phyloP scores from a whole-genome alignment of 352 stramenopile species.

The Poterioochromonas sp. region DNA sequence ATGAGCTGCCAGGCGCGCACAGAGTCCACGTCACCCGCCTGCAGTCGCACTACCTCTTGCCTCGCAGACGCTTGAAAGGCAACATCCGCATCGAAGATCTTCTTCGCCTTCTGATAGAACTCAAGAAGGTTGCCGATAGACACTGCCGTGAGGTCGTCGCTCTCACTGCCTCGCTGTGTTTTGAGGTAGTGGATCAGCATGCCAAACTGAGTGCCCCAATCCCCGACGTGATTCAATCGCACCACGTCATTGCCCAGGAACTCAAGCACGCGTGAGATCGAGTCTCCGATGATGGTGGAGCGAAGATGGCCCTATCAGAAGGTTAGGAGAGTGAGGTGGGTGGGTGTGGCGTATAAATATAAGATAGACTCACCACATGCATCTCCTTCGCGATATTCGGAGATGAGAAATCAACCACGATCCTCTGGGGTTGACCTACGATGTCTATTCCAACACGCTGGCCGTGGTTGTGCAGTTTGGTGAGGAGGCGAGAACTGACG shows the following conservation, averaged over 20 bases:
- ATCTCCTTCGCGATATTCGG: constrained; percentile 91
- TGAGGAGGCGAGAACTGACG: constrained; percentile 47
- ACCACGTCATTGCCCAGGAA: constrained; percentile 67
- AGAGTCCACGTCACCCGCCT: constrained; percentile 64
- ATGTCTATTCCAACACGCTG: constrained; percentile 55
- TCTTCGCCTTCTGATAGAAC: constrained; percentile 80
- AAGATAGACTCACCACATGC: constrained; percentile 56
- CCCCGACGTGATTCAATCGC: constrained; percentile 76
- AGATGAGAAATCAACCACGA: constrained; percentile 77
- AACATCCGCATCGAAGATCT: constrained; percentile 86
- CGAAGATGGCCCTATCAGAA: constrained; percentile 62
- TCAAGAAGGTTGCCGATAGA: constrained; percentile 73
- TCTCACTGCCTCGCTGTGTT: constrained; percentile 97
- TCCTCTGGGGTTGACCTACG: constrained; percentile 45
- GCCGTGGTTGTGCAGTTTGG: constrained; percentile 53
- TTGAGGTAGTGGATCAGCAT: constrained; percentile 98
- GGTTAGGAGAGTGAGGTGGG: background rate
- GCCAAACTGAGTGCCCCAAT: constrained; percentile 97
- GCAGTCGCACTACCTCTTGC: constrained; percentile 91
- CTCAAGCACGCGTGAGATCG: constrained; percentile 60
- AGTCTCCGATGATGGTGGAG: constrained; percentile 81
- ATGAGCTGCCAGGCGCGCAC: constrained; percentile 62
- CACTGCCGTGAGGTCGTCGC: constrained; percentile 85
- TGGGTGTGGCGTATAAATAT: background rate
- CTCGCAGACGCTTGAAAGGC: constrained; percentile 87